Evolutionary conservation across 768 basidiomycete species (phyloP).

Genomic region (Boletus edulis): DNA sequence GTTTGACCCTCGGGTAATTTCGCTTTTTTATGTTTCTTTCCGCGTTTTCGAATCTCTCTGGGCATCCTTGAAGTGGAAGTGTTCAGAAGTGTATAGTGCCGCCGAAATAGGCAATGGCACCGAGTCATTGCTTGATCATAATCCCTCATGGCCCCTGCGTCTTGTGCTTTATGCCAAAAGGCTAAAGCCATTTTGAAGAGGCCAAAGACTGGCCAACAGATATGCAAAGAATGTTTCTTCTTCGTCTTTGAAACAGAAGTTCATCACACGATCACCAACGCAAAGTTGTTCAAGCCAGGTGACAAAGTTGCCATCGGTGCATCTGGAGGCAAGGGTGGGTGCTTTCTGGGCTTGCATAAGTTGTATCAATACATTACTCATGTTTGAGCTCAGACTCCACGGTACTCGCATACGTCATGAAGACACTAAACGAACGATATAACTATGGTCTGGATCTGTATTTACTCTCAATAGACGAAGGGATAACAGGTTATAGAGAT

Average conservation of each 20-base stretch:
- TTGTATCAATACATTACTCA: background rate
- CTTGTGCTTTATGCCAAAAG: constrained; percentile 73
- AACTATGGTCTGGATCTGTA: constrained; percentile 89
- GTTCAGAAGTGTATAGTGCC: background rate
- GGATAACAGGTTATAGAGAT: constrained; percentile 96
- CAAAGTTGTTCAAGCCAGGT: constrained; percentile 80
- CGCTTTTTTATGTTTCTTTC: constrained; percentile 68
- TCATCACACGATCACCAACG: constrained; percentile 89
- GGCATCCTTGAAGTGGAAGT: constrained; percentile 47
- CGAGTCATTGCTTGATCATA: background rate
- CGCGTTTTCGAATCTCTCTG: constrained; percentile 70
- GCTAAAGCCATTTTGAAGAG: constrained; percentile 86
- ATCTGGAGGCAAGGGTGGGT: constrained; percentile 92
- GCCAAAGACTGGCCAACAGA: constrained; percentile 96
- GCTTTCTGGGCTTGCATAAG: background rate
- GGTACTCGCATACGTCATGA: constrained; percentile 96
- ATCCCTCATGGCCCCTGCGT: constrained; percentile 68
- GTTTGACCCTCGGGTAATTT: constrained; percentile 3
- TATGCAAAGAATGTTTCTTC: constrained; percentile 96
- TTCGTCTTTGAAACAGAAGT: constrained; percentile 98
- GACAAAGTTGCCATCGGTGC: constrained; percentile 97
- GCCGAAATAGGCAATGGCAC: constrained; percentile 8
- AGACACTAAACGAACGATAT: constrained; percentile 90
- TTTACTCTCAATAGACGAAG: constrained; percentile 96
- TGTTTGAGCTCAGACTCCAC: constrained; percentile 73